These are phyloP conservation scores for Penicillium parvum DNA, from an alignment of 495 filamentous ascomycete genomes.

Conservation along the genomic window DNA sequence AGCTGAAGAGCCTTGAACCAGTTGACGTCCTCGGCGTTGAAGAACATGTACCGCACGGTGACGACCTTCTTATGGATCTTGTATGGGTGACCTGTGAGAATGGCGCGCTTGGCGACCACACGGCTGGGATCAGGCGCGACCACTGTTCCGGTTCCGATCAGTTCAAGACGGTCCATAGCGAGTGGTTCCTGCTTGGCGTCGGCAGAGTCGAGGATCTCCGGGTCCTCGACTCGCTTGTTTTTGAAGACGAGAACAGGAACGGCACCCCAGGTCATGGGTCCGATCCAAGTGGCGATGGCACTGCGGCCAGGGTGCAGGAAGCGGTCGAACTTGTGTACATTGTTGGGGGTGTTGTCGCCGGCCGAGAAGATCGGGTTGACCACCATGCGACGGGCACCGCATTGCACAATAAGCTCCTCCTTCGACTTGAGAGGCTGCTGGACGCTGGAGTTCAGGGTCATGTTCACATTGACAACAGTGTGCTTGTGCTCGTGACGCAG, in stretches of 20 bases:
- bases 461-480: slow-evolving; percentile 78
- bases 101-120: slow-evolving; percentile 88
- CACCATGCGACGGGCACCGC: slow-evolving; percentile 76
- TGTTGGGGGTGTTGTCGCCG: slow-evolving; percentile 78
- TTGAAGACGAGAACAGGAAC: slow-evolving; percentile 87
- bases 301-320: slow-evolving; percentile 88
- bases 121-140: slow-evolving; percentile 73
- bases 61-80: slow-evolving; percentile 98
- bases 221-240: slow-evolving; percentile 38
- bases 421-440: slow-evolving; percentile 78
- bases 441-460: slow-evolving; percentile 70
- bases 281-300: slow-evolving; percentile 86
- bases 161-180: slow-evolving; percentile 46
- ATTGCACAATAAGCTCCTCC: slow-evolving; percentile 83
- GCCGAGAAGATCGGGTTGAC: slow-evolving; percentile 89
- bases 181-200: slow-evolving; percentile 26
- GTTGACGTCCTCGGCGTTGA: slow-evolving; percentile 86
- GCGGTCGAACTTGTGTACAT: slow-evolving; percentile 94
- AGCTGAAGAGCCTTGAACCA: slow-evolving; percentile 96
- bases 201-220: slow-evolving; percentile 37
- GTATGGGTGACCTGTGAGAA: slow-evolving; percentile 92
- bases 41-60: slow-evolving; percentile 99
- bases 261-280: slow-evolving; percentile 85
- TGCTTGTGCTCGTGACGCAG: slow-evolving; percentile 93
- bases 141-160: slow-evolving; percentile 82